Percentiles rank a stretch among this genome's conserved stretches.
Conservation (phyloP, 2,329 filamentous ascomycete genomes). For the Cryphonectria radicalis region DNA sequence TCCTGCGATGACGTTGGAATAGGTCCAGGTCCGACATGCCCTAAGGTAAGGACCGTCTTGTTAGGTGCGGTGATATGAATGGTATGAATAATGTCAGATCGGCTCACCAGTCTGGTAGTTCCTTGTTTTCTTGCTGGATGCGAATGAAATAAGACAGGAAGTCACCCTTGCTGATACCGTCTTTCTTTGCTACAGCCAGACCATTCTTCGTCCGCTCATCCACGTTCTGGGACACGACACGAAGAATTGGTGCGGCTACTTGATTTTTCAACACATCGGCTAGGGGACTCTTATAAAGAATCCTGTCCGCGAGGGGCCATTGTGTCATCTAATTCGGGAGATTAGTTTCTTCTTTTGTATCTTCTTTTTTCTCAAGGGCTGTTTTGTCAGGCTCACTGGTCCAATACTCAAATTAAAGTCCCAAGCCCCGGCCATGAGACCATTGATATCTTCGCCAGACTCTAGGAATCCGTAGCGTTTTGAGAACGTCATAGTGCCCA, state of each 20-base stretch:
- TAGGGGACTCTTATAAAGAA: constrained; percentile 36
- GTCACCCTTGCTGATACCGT: not conserved
- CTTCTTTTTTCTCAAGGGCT: not conserved
- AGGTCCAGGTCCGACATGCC: constrained; percentile 9
- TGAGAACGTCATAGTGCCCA: constrained; percentile 38
- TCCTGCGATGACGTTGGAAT: constrained; percentile 36
- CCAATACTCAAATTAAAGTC: constrained; percentile 33
- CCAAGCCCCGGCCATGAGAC: constrained; percentile 34
- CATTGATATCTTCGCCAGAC: constrained; percentile 35
- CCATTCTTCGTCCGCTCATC: not conserved
- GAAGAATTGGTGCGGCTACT: constrained; percentile 46
- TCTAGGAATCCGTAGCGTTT: constrained; percentile 38
- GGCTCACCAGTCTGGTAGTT: not conserved
- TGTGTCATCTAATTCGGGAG: constrained; percentile 41
- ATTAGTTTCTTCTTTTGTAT: not conserved
- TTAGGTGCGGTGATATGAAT: constrained; percentile 27
- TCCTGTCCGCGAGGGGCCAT: constrained; percentile 7
- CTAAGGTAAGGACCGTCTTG: not conserved
- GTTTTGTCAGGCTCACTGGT: constrained; percentile 30
- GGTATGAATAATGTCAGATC: not conserved
- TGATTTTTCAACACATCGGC: constrained; percentile 46
- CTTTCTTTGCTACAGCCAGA: not conserved
- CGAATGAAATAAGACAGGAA: constrained; percentile 2
- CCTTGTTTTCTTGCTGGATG: not conserved
- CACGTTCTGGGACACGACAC: constrained; percentile 37